Base-by-base conservation (phyloP, 2,329 filamentous ascomycete genomes). In the Whalleya microplaca region DNA sequence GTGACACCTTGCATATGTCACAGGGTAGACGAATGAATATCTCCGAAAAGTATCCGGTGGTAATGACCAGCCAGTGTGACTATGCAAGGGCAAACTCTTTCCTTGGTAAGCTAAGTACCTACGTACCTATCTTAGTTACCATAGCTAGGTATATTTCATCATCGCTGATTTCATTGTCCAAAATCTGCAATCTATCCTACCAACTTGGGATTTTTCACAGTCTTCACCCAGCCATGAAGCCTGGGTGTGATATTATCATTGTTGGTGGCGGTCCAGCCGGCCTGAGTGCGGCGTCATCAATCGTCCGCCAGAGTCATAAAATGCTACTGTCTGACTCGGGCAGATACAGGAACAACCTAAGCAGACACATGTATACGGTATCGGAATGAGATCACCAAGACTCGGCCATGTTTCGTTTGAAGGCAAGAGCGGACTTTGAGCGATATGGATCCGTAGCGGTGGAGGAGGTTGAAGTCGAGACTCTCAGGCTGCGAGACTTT, bases 341-440 rank as follows among this genome's bases (percentile, higher is more conserved):
- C 18, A 51, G 55, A 20, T 59, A 59, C 41, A 41, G 56, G 41
- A 59, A 59, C 21, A 43, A 40, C 14, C 18, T 8, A 42, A 45
- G 37, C 41, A 54, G 50, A 45, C 45, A 55, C 49, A 54, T 54
- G 53, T 51, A 54, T 42, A 55, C 63, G 8, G 56, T 67, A 9
- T 37, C 66, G n/a, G 37, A 47, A 3, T 63, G 58, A 40, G 66
- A 69, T 19, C 44, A 63, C 20, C 50, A 44, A 14, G 43, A 69
- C 10, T 59, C 58, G 6, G 60, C 51, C 12, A 54, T 63, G 18
- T 67, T 64, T 51, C 55, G 69, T n/a, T 42, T 48, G 6, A 45
- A 47, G 10, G 19, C 55, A 2, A 48, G 50, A 18, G 56, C 49
- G 14, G 53, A 53, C 41, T 18, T 62, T 41, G 27, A 27, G 14